Conservation (phyloP, 139 green algal species). For the Pseudopediastrum boryanum region DNA sequence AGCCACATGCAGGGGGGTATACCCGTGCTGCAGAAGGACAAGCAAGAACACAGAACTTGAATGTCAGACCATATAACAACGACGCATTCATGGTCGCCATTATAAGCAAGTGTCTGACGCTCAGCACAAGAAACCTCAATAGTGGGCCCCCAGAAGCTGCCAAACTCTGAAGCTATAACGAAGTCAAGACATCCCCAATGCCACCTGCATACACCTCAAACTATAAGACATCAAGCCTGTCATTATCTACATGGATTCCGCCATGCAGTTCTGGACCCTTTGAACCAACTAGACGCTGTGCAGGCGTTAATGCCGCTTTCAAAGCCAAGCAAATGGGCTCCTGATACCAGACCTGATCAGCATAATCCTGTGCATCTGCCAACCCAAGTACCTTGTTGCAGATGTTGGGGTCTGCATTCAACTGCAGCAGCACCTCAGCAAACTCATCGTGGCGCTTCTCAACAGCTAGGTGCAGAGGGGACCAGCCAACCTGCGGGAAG, state of each 20-base stretch:
- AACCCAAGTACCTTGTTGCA: conserved; percentile 5
- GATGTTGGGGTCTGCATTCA: conserved; percentile 8
- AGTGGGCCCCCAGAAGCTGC: neutral
- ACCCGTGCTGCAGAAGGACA: conserved; percentile 10
- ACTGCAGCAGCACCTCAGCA: neutral
- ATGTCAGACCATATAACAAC: conserved; percentile 9
- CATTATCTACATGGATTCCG: neutral
- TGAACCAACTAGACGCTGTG: neutral
- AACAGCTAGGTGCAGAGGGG: conserved; percentile 17
- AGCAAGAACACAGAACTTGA: conserved; percentile 16
- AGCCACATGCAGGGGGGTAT: conserved; percentile 21
- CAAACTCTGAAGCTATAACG: too few relatives aligned
- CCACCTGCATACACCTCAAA: too few relatives aligned
- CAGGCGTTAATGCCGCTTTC: neutral
- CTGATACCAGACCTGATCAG: neutral
- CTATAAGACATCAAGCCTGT: neutral
- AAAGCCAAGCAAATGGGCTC: neutral
- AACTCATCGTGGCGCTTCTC: conserved; percentile 16
- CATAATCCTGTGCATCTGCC: neutral
- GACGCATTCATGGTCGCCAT: conserved; percentile 15
- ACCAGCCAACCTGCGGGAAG: conserved; percentile 14
- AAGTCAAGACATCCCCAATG: too few relatives aligned
- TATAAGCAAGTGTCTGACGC: conserved; percentile 19
- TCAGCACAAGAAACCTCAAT: conserved; percentile 4
- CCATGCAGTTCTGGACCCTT: neutral